Evolutionary conservation across 805 yeast genomes (phyloP), one percentile per base, ranked within the genome.

Genomic region (Candida morakotiae): DNA sequence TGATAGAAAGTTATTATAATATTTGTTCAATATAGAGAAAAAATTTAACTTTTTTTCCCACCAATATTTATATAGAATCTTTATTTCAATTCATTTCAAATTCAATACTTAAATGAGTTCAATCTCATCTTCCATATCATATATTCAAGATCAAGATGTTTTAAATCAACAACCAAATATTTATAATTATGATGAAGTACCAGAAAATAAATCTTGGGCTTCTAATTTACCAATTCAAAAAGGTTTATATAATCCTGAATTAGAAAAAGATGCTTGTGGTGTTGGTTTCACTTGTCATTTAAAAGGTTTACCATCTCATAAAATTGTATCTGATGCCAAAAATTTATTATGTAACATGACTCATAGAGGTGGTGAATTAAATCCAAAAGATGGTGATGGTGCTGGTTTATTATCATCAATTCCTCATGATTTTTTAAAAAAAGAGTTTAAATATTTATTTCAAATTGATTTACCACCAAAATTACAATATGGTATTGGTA

Each of bases 331-430:
- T 28, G 98, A 93, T 67, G 96, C 96, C 28, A 72, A 79, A 49
- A 79, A 77, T 56, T 69, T 91, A 53, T 78, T 91, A 38, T 89
- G 98, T 69, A 91, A 93, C 67, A 93, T 91, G 98, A 86, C 97
- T 44, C 98, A 91, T 64, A 80, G 98, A 68, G 98, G 98, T 58
- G 98, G 98, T 28, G 96, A 89, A 43, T 95, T 96, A 42, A 96
- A 89, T 56, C 95, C 97, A 16, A 79, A 88, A 53, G 96, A 91
- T 60, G 98, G 98, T 64, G 98, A 91, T 59, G 98, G 98, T 64
- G 98, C 98, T 19, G 98, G 98, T 62, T 87, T 91, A 44, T 79
- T 91, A 77, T 78, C 93, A 35, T 83, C 95, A 21, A 79, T 91
- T 45, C 96, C 97, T 24, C 96, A 89, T 66, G 80, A 77, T 47